These are phyloP conservation scores for Podospora pseudoanserina DNA, from an alignment of 495 filamentous ascomycete species.

Conservation along the genomic window DNA sequence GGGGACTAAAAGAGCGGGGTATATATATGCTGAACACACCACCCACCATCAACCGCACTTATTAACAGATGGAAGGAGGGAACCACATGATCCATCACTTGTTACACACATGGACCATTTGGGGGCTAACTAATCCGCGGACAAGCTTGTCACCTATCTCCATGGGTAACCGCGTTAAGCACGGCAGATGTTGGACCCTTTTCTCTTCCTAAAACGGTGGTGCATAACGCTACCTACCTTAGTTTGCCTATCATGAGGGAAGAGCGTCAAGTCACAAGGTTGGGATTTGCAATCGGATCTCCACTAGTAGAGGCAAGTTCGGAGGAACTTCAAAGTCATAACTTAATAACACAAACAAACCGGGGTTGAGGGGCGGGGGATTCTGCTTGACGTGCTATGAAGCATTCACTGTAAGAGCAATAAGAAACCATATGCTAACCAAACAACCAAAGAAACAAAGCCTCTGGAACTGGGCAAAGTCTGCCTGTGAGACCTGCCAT, in stretches of 20 bases:
- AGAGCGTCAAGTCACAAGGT: not conserved
- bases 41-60: not conserved
- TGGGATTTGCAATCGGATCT: conserved; percentile 3
- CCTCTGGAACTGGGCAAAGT: not conserved
- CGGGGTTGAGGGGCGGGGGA: too few relatives aligned
- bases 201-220: not conserved
- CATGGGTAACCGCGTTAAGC: not conserved
- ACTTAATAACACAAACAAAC: not conserved
- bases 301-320: not conserved
- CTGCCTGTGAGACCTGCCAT: too few relatives aligned
- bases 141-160: not conserved
- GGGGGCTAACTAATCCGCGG: not conserved
- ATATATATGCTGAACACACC: not conserved
- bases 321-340: not conserved
- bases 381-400: not conserved
- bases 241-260: not conserved
- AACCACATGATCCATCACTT: not conserved
- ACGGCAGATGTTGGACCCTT: not conserved
- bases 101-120: not conserved
- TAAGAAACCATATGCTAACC: not conserved
- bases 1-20: not conserved
- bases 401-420: not conserved
- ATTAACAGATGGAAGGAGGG: not conserved
- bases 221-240: not conserved
- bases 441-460: not conserved